Evolutionary conservation across 805 yeast genomes (phyloP), one percentile per base, ranked within the genome.

Genomic region (Kazachstania bromeliacearum): DNA sequence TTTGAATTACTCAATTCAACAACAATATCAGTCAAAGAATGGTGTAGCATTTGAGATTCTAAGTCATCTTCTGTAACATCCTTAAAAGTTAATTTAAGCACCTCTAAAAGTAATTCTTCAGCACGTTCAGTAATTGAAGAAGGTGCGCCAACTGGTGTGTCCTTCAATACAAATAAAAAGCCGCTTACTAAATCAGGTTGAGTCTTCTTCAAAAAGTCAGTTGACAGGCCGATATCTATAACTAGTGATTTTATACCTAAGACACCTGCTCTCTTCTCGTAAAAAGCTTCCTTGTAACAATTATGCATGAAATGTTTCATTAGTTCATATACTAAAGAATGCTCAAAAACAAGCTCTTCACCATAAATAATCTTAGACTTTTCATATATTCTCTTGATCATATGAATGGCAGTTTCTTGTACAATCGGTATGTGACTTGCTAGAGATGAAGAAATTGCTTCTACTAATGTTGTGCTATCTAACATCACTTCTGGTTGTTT

Each of bases 1-100:
- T 84, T 85, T 0, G 97, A 81, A 54, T 92, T 87, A 27, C 94
- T 92, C 40, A 92, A 69, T 53, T 92, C 98, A 51, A 87, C 87
- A 2, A 89, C 95, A 45, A 94, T 68, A 19, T 89, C 80, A n/a
- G 95, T 85, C 24, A 85, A 75, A 18, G 92, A 68, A 10, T 88
- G 79, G 47, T 79, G 85, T 58, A 85, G 79, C 20, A 84, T 79
- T 46, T 83, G 80, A 39, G 80, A 66, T 17, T 34, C 76, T 43
- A 70, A 57, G 16, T 81, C 75, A 5, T 77, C 75, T 27, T 74
- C 75, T 0, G 79, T 67, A 1, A 79, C 65, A 23, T 67, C 77
- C 18, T 61, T 56, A 53, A 83, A 84, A 48, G 94, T 85, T 5
- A 72, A 74, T 23, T 62, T 68, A 25, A 94, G 58, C 14, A 87